Base-by-base conservation (phyloP, 208 protist species). In the Acanthamoeba divionensis region DNA sequence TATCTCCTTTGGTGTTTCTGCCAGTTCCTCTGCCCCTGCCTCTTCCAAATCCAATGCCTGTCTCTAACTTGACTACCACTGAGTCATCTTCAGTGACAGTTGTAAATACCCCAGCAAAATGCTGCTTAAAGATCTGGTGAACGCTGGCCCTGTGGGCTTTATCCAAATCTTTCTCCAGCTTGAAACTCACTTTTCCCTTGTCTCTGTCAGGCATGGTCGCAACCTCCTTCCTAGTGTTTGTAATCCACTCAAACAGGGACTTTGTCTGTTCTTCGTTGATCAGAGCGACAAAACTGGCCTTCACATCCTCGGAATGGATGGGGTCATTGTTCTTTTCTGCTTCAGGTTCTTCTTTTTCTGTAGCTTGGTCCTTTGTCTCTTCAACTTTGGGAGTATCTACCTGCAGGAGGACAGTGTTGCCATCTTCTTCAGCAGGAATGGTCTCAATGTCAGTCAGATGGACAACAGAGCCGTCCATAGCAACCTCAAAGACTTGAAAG, bases 31-130 rank as follows among this genome's bases (percentile, higher is more conserved):
- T 36, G 13, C 10, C 13, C 9, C 48, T 6, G 8, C 21, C n/a
- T 15, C 65, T 41, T 13, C 65, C 44, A 1, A 47, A 52, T 29
- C 63, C 73, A 52, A 52, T 45, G 24, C 79, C 41, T 2, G 57
- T 60, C 26, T 55, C 57, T 31, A 87, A 33, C 79, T 60, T 87
- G n/a, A 87, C 79, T 41, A 87, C 79, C 9, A 87, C 57, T n/a
- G 57, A 41, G 31, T 87, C 55, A 41, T 45, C 57, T 38, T 87
- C 29, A n/a, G 79, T 69, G 24, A 71, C 48, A 12, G 79, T 87
- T 24, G 50, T 45, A 44, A 87, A 45, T 52, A 87, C 47, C 6
- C 79, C 57, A 13, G 50, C 79, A 29, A 87, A 87, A 60, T 69
- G 57, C 8, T 29, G 24, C 2, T 45, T 15, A 60, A 87, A 87